Percentiles rank a stretch among this genome's conserved stretches.
These are phyloP conservation scores for Adenanthera pavonina DNA, from an alignment of 306 rosid species.

Conservation along the genomic window DNA sequence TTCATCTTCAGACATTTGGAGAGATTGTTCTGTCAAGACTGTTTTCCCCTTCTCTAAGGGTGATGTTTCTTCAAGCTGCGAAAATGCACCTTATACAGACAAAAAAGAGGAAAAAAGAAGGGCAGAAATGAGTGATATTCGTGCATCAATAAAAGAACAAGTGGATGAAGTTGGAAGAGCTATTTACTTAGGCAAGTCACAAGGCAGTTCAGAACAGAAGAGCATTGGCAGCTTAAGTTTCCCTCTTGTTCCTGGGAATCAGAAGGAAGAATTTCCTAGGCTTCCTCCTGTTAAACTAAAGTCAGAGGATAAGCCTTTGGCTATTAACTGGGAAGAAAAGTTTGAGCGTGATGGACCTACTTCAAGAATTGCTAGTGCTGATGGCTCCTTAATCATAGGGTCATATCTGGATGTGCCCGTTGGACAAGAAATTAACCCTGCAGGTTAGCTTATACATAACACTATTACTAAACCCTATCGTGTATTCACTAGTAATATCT, in stretches of 20 bases:
- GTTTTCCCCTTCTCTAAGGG: conserved; percentile 69
- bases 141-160: conserved; percentile 69
- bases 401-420: conserved; percentile 71
- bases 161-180: conserved; percentile 75
- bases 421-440: conserved; percentile 73
- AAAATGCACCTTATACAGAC: conserved; percentile 42
- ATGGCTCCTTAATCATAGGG: conserved; percentile 62
- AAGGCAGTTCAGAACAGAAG: conserved; percentile 57
- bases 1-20: conserved; percentile 63
- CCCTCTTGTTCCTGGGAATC: conserved; percentile 61
- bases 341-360: conserved; percentile 66
- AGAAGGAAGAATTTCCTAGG: conserved; percentile 80
- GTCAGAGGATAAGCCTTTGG: conserved; percentile 69
- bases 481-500: not conserved
- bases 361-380: conserved; percentile 49
- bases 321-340: conserved; percentile 69
- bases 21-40: conserved; percentile 70
- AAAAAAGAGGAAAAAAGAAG: conserved; percentile 64
- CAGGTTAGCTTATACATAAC: conserved; percentile 57
- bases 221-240: conserved; percentile 53
- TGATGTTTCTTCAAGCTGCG: conserved; percentile 50
- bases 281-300: conserved; percentile 85
- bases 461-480: not conserved
- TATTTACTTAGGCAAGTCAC: conserved; percentile 57
- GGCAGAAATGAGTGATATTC: conserved; percentile 48